These are phyloP conservation scores for Microbotryum saponariae DNA, from an alignment of 1,284 basidiomycete genomes.

Conservation along the genomic window DNA sequence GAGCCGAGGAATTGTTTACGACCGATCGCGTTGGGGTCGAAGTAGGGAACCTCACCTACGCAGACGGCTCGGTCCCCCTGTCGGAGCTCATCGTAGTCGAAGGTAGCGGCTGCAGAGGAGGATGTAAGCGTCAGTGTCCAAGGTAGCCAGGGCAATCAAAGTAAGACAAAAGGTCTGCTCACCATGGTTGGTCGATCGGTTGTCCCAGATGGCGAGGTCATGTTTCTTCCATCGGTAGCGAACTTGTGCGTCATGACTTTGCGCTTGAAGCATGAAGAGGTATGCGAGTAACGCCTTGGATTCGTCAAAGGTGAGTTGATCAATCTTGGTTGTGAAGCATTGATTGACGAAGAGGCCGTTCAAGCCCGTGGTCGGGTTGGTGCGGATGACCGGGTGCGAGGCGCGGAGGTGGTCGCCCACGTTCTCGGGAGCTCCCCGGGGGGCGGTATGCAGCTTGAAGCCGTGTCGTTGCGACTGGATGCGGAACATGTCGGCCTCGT, in stretches of 20 bases:
- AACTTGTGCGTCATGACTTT: conserved; percentile 48
- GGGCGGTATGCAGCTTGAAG: conserved; percentile 35
- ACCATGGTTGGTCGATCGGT: conserved; percentile 49
- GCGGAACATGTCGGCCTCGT: conserved; percentile 52
- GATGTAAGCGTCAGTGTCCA: no score
- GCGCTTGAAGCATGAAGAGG: conserved; percentile 43
- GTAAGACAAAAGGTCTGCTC: background rate
- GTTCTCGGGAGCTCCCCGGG: conserved; percentile 54
- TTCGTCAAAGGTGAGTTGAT: conserved; percentile 55
- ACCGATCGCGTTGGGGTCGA: conserved; percentile 50
- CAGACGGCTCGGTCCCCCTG: conserved; percentile 56
- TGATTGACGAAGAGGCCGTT: conserved; percentile 58
- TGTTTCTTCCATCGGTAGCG: conserved; percentile 46
- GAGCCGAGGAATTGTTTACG: conserved; percentile 46
- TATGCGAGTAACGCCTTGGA: conserved; percentile 50
- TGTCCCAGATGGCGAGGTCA: conserved; percentile 46
- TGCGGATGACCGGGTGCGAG: conserved; percentile 39
- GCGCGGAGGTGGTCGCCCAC: conserved; percentile 48
- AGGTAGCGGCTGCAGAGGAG: conserved; percentile 34
- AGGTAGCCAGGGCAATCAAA: conserved; percentile 8
- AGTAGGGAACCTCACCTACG: conserved; percentile 57
- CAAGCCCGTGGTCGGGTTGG: conserved; percentile 57
- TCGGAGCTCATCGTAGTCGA: conserved; percentile 50
- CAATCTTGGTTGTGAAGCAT: conserved; percentile 57
- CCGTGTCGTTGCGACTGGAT: conserved; percentile 37